phyloP scores from a whole-genome alignment of 129 eudicot species.

The Dittrichia graveolens region DNA sequence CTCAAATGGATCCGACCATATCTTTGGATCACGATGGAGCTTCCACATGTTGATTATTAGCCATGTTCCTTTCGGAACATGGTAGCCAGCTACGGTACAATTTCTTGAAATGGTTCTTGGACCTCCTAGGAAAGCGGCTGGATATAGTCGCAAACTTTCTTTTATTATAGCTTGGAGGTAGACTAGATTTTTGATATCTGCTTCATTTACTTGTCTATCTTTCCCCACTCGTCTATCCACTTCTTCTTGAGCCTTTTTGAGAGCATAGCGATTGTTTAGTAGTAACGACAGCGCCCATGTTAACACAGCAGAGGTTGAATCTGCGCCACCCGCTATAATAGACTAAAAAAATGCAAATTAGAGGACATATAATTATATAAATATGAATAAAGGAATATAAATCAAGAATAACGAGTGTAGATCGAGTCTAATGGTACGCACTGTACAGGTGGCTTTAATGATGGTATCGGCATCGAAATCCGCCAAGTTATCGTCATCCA shows the following conservation, averaged over 20 bases:
- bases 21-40: not conserved
- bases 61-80: not conserved
- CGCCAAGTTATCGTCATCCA: not conserved
- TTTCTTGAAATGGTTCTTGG: not conserved
- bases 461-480: slow-evolving; percentile 19
- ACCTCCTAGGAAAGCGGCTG: not conserved
- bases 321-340: not conserved
- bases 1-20: not conserved
- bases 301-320: not conserved
- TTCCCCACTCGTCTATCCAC: slow-evolving; percentile 14
- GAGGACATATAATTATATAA: not conserved
- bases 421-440: not conserved
- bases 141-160: not conserved
- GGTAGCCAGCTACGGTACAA: not conserved
- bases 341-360: not conserved
- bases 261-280: slow-evolving; percentile 17
- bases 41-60: not conserved
- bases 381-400: too few species aligned
- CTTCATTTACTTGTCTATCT: slow-evolving; percentile 19
- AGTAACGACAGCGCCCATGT: slow-evolving; percentile 27
- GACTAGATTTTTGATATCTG: slow-evolving; percentile 4
- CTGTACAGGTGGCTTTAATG: slow-evolving; percentile 30
- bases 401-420: not conserved
- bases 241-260: slow-evolving; percentile 23
- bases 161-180: too few species aligned